These are phyloP conservation scores for Trypanosoma brucei DNA, from an alignment of 208 protist genomes.

Conservation along the genomic window DNA sequence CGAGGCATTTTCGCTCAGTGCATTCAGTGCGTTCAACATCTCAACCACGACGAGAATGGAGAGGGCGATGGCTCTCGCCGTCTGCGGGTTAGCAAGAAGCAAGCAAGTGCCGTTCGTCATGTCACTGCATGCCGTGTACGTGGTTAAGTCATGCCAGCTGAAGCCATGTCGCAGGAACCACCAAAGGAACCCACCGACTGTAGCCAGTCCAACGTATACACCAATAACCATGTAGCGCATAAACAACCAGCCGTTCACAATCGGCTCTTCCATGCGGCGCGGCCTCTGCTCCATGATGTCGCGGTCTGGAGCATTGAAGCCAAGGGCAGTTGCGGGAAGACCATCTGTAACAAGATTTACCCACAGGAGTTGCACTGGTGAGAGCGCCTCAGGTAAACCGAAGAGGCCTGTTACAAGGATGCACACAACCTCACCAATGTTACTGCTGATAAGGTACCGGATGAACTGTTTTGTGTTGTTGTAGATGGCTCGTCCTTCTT, in stretches of 20 bases:
- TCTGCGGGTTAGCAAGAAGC: conserved; percentile 51
- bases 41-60: conserved; percentile 93
- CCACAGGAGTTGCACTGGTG: conserved; percentile 97
- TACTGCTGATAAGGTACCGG: conserved; percentile 96
- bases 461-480: conserved; percentile 98
- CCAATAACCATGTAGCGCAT: conserved; percentile 83
- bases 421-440: conserved; percentile 95
- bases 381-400: conserved; percentile 91
- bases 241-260: conserved; percentile 85
- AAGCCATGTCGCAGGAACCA: conserved; percentile 84
- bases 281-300: conserved; percentile 91
- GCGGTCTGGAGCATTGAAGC: conserved; percentile 86
- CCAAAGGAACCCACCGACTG: conserved; percentile 75
- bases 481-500: conserved; percentile 95
- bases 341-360: conserved; percentile 99
- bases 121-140: conserved; percentile 49
- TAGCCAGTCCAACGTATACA: conserved; percentile 80
- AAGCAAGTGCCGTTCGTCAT: conserved; percentile 47
- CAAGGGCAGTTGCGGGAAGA: conserved; percentile 95
- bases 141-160: conserved; percentile 53
- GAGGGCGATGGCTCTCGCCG: conserved; percentile 83
- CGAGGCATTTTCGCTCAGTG: conserved; percentile 91
- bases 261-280: conserved; percentile 76
- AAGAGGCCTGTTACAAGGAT: conserved; percentile 79
- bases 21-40: conserved; percentile 95